Conservation (phyloP, 2,329 filamentous ascomycete genomes). For the Hypoxylon rubiginosum region DNA sequence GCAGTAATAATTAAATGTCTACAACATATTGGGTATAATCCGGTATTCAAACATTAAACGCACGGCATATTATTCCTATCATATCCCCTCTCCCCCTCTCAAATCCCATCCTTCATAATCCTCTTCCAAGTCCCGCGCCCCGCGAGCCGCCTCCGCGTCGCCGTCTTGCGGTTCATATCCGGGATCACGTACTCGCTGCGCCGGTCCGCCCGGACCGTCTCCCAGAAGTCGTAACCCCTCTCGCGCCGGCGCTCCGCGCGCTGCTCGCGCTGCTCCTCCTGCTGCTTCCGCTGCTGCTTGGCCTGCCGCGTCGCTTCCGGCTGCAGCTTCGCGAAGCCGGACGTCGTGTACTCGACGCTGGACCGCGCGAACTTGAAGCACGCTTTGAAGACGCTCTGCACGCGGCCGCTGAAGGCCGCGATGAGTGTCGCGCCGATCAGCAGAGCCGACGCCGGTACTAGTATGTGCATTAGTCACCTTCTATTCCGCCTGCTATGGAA, state of each 20-base stretch:
- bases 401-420: constrained; percentile 67
- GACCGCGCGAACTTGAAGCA: constrained; percentile 40
- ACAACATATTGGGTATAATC: constrained; percentile 27
- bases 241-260: constrained; percentile 47
- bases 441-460: constrained; percentile 61
- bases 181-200: constrained; percentile 55
- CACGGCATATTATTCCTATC: background rate
- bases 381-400: constrained; percentile 51
- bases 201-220: constrained; percentile 52
- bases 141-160: constrained; percentile 31
- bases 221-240: constrained; percentile 58
- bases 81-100: constrained; percentile 3
- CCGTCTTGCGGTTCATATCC: constrained; percentile 52
- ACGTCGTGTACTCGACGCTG: constrained; percentile 26
- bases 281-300: constrained; percentile 41
- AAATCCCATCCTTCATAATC: constrained; percentile 19
- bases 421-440: constrained; percentile 66
- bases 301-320: constrained; percentile 46
- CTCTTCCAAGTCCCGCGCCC: constrained; percentile 42
- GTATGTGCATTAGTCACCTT: constrained; percentile 14
- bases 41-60: constrained; percentile 2
- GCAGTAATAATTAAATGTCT: too few species aligned
- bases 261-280: constrained; percentile 42
- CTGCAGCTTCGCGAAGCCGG: constrained; percentile 45
- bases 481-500: background rate